Evolutionary conservation across 2,329 filamentous ascomycete genomes (phyloP), one percentile per base, ranked within the genome.

Genomic region (Xylariaceae sp.): DNA sequence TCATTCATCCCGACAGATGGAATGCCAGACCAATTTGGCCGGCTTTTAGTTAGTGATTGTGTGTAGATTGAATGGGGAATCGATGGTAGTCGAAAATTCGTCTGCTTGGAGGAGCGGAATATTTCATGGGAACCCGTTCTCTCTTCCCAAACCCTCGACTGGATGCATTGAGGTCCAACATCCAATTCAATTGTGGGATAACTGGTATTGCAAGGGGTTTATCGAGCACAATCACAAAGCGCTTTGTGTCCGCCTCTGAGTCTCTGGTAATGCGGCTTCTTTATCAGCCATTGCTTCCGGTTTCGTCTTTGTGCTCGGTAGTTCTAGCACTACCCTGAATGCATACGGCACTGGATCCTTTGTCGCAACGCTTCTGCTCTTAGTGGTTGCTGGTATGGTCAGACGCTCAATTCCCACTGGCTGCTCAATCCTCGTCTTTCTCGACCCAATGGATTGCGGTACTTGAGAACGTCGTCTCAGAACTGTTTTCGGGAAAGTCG

Each of bases 361-460:
- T 4, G 22, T 28, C 22, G 4, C 22, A 7, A 28, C 4, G 22
- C 22, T 39, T 39, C 36, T 39, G 4, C 36, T 39, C 13, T 5
- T 5, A 39, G 36, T 10, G 3, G 13, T 11, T 17, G 13, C 13
- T 14, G 14, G 14, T 18, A 14, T 42, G 11, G 12, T 5, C 40
- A 17, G 17, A 19, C 40, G 40, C 22, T 28, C 22, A 28, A 28
- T 28, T 28, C 7, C 22, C 18, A 42, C 5, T 17, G 5, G 16
- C 17, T 28, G 42, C 28, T 54, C 44, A 50, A n/a, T 31, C 28
- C 18, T 48, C 12, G 22, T 45, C 45, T 42, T 28, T 31, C 7
- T 36, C 31, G 42, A 60, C 57, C 72, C 73, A 75, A 49, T 76
- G 74, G 7, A 76, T 67, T 16, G 57, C 61, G 0, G 73, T 76